These are phyloP conservation scores for Neoarthrinium moseri DNA, from an alignment of 2,329 filamentous ascomycete species.

Conservation along the genomic window DNA sequence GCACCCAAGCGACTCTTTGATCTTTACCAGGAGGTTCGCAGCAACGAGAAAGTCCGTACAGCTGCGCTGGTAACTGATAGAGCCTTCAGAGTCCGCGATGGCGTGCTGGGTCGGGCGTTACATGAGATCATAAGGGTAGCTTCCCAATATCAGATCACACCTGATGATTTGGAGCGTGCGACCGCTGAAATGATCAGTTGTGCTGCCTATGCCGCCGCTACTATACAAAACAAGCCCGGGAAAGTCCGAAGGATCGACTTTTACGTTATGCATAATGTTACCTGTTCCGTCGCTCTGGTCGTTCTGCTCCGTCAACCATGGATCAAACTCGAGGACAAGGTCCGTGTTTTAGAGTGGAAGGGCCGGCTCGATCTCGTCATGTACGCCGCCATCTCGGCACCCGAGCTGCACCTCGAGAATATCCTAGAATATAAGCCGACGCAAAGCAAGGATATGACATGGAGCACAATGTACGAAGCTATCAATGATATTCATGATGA, in stretches of 20 bases:
- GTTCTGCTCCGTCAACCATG: constrained; percentile 28
- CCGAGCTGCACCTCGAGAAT: constrained; percentile 27
- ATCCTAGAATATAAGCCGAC: constrained; percentile 19
- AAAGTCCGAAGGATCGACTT: constrained; percentile 65
- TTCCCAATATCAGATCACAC: constrained; percentile 42
- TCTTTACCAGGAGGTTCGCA: constrained; percentile 21
- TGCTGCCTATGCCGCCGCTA: constrained; percentile 19
- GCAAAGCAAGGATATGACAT: constrained; percentile 19
- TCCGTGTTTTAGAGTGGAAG: constrained; percentile 66
- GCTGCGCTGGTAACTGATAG: constrained; percentile 37
- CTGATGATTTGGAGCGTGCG: constrained; percentile 32
- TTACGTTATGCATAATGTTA: constrained; percentile 43
- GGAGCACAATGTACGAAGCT: constrained; percentile 24
- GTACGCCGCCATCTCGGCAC: constrained; percentile 58
- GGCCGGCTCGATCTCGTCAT: constrained; percentile 59
- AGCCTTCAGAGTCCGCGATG: constrained; percentile 55
- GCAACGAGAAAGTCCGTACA: constrained; percentile 47
- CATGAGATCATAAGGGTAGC: constrained; percentile 56
- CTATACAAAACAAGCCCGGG: constrained; percentile 52
- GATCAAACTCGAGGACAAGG: constrained; percentile 38
- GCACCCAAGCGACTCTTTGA: too few species aligned
- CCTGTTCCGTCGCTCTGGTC: constrained; percentile 28
- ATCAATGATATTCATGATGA: constrained; percentile 28
- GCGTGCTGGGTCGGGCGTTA: constrained; percentile 54
- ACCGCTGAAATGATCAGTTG: constrained; percentile 26